Base-by-base conservation (phyloP, 2,329 filamentous ascomycete genomes). In the Stachybotrys echinatus region DNA sequence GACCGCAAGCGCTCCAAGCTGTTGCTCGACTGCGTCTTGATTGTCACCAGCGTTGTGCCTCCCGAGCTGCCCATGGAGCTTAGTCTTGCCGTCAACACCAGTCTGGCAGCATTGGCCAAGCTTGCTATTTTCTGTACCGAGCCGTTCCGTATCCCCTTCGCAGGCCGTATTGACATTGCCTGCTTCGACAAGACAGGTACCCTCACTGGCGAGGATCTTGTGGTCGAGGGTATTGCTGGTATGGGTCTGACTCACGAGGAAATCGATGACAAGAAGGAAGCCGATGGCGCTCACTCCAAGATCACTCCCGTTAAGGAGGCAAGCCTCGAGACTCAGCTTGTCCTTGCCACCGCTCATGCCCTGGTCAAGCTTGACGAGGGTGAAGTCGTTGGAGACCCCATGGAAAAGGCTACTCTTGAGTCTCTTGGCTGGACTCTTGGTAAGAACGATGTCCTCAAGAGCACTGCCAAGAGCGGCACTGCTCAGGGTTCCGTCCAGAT, bases 181-280 rank as follows among this genome's bases (percentile, higher is more conserved):
- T 99, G 94, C 74, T 99, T 99, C 58, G 94, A 99, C 72, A 99
- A 99, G 77, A 99, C 94, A 12, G 94, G 94, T 57, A 99, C 94
- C 2, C 73, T 99, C 52, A 99, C 94, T 37, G 94, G 94, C 46
- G 94, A 99, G 66, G 92, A 99, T 65, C 77, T 99, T 42, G 91
- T 99, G 12, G 94, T 99, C 19, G 92, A 99, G 65, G 94, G 94
- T 62, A 92, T 99, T 66, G 94, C 94, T 53, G 94, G 94, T 17
- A 79, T 97, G 23, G 85, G 83, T 12, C 78, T 96, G 23, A 86
- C 85, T 21, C 78, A 87, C 49, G 67, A 77, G 23, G 84, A 84
- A 27, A 83, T 84, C 14, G 76, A 83, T 55, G 82, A 83, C 6
- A 79, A 76, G 23, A 75, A 80, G 51, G 89, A 92, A 63, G 73